Percentiles rank a stretch among this genome's conserved stretches.
These are phyloP conservation scores for Ilyonectria mors-panacis DNA, from an alignment of 2,329 filamentous ascomycete genomes.

Conservation along the genomic window DNA sequence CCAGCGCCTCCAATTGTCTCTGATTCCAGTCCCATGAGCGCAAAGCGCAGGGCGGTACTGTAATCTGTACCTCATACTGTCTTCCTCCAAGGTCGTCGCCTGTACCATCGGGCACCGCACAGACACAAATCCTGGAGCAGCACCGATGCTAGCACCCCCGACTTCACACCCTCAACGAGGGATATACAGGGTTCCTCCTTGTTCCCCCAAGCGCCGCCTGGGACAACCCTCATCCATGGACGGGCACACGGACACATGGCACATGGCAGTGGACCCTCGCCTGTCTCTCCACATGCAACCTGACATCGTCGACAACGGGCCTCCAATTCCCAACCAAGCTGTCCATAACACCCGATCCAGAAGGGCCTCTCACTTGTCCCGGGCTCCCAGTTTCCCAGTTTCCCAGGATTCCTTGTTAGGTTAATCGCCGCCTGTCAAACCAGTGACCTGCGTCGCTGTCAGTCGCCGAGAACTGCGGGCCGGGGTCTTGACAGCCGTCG, in stretches of 20 bases:
- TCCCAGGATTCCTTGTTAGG: constrained; percentile 34
- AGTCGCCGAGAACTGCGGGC: constrained; percentile 22
- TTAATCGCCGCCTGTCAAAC: constrained; percentile 36
- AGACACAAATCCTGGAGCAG: constrained; percentile 8
- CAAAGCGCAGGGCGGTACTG: not conserved
- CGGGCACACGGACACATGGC: constrained; percentile 45
- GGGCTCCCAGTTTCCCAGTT: constrained; percentile 18
- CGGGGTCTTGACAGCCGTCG: constrained; percentile 32
- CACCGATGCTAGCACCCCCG: constrained; percentile 8
- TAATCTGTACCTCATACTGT: not conserved
- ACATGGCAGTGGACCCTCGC: constrained; percentile 43
- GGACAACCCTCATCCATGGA: constrained; percentile 39
- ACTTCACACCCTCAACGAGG: constrained; percentile 19
- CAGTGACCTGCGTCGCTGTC: constrained; percentile 28
- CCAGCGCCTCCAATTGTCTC: constrained; percentile 24
- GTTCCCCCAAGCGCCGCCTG: constrained; percentile 33
- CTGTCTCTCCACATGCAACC: constrained; percentile 42
- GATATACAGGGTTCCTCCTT: constrained; percentile 35
- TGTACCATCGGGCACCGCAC: constrained; percentile 1
- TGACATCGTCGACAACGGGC: constrained; percentile 40
- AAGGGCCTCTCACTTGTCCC: constrained; percentile 21
- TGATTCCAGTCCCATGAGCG: constrained; percentile 2
- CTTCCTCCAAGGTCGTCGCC: not conserved
- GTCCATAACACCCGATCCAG: constrained; percentile 28
- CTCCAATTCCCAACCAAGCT: constrained; percentile 32